Base-by-base conservation (phyloP, 2,329 filamentous ascomycete species). In the Pyrenochaeta sp. region DNA sequence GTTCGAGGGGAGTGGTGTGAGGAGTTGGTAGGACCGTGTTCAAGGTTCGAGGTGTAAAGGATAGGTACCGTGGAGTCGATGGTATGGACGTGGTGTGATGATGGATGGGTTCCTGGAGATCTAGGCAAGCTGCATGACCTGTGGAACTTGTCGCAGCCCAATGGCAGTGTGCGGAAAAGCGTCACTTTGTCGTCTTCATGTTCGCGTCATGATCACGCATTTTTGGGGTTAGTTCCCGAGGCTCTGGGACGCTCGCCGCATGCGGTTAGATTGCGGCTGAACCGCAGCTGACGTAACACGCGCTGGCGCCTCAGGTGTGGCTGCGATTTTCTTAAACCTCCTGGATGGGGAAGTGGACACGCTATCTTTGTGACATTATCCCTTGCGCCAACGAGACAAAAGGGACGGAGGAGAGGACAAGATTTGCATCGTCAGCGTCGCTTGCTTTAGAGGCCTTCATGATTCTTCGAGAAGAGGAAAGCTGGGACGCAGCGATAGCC, bases 311-410 rank as follows among this genome's bases (percentile, higher is more conserved):
- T 36, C 48, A 5, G 28, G 46, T 66, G 63, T 60, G 61, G 62
- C 58, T 61, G 44, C 36, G 28, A 44, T 58, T 65, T 59, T 63
- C 58, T 52, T 43, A 46, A 51, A 61, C 53, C 61, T 64, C 61
- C 63, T 66, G 59, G 52, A 60, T 46, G 19, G 64, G 67, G 51
- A 74, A 72, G 64, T 68, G 72, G 67, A 72, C 72, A 75, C 73
- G 66, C 68, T 69, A 65, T 52, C 55, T 54, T 30, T 48, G 45
- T 50, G 47, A 58, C 40, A 46, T 43, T 50, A 54, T 58, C 62
- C 66, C 68, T 68, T 66, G 64, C 59, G 54, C 67, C 47, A 53
- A 54, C 46, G 58, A 40, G 43, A 19, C 9, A 5, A 39, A 39
- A 39, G 6, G 45, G 25, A 44, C 37, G 25, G 36, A 27, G 36